phyloP scores from a whole-genome alignment of 2,329 filamentous ascomycete species.

The Sporothrix humicola region DNA sequence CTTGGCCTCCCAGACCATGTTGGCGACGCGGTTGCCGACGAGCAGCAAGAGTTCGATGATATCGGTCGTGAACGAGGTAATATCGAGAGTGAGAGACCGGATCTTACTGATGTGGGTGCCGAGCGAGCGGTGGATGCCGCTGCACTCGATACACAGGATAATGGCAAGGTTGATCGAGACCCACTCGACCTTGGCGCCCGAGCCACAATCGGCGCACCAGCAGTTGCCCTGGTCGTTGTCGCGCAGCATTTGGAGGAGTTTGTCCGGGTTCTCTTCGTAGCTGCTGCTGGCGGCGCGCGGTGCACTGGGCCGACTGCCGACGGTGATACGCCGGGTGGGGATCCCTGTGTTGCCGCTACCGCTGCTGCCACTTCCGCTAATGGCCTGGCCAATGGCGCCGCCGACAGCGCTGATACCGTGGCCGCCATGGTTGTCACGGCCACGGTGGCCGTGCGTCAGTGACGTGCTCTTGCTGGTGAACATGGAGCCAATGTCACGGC shows the following conservation, averaged over 20 bases:
- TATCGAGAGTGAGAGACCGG: slow-evolving; percentile 91
- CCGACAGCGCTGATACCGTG: slow-evolving; percentile 50
- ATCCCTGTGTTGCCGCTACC: slow-evolving; percentile 53
- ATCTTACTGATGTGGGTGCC: slow-evolving; percentile 98
- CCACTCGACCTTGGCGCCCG: slow-evolving; percentile 93
- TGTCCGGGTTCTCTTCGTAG: slow-evolving; percentile 83
- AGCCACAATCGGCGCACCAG: slow-evolving; percentile 93
- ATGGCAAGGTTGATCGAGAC: slow-evolving; percentile 98
- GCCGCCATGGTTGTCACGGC: slow-evolving; percentile 38
- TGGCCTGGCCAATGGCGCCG: slow-evolving; percentile 49
- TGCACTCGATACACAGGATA: slow-evolving; percentile 96
- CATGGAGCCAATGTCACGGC: slow-evolving; percentile 89
- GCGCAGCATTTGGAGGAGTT: slow-evolving; percentile 82
- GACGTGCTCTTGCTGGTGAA: slow-evolving; percentile 90
- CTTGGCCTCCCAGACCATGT: slow-evolving; percentile 93
- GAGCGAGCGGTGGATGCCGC: slow-evolving; percentile 92
- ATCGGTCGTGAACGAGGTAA: slow-evolving; percentile 94
- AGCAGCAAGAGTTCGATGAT: slow-evolving; percentile 92
- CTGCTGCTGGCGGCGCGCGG: slow-evolving; percentile 66
- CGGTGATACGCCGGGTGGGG: slow-evolving; percentile 84
- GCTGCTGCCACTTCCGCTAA: slow-evolving; percentile 46
- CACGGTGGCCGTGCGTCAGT: slow-evolving; percentile 57
- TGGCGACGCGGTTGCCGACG: slow-evolving; percentile 91
- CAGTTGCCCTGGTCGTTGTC: slow-evolving; percentile 91
- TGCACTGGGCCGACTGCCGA: slow-evolving; percentile 81